phyloP scores from a whole-genome alignment of 164 flowering plant species.

The Umbellularia californica region DNA sequence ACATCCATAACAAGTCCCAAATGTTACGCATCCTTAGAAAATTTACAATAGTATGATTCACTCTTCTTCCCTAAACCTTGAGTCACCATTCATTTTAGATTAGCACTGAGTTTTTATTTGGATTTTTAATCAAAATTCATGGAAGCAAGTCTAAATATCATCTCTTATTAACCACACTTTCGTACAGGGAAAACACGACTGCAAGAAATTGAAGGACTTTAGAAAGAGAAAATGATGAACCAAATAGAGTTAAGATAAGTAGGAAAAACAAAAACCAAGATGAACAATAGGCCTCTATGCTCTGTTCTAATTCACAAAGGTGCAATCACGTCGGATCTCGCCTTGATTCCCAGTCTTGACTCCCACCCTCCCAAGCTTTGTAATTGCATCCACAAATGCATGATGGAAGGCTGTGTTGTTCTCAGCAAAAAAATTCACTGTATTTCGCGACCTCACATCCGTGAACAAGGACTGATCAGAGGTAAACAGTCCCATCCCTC shows the following conservation, averaged over 20 bases:
- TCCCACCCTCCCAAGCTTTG: constrained; percentile 44
- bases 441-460: constrained; percentile 25
- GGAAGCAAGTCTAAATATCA: background rate
- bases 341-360: constrained; percentile 39
- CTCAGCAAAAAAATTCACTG: constrained; percentile 30
- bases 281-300: background rate
- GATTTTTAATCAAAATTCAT: background rate
- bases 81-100: background rate
- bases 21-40: no score
- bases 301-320: constrained; percentile 8
- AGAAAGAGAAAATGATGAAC: background rate
- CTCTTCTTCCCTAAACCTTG: background rate
- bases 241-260: background rate
- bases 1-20: background rate
- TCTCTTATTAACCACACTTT: background rate
- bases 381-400: constrained; percentile 41
- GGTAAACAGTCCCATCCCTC: constrained; percentile 29
- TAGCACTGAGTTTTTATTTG: background rate
- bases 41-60: background rate
- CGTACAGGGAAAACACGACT: background rate
- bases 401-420: constrained; percentile 25
- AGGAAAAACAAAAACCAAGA: background rate
- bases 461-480: constrained; percentile 39
- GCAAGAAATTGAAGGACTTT: background rate
- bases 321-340: constrained; percentile 42